A percentile compares a stretch with the other conserved stretches of the same genome.
Evolutionary conservation across 2,329 filamentous ascomycete genomes (phyloP).

Genomic region (Alternaria burnsii): DNA sequence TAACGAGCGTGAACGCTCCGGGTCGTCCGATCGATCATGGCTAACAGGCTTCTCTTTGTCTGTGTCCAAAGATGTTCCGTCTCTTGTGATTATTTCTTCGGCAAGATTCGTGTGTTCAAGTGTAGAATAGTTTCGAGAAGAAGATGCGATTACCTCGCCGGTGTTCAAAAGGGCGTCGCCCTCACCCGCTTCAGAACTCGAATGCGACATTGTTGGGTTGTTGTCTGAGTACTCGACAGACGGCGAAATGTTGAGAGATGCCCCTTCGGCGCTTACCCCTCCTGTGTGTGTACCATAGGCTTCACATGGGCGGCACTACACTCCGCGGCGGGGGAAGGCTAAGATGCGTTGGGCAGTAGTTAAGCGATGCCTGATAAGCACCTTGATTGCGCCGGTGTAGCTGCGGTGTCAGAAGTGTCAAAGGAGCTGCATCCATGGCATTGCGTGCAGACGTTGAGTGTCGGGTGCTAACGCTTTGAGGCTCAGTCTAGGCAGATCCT

Average conservation of each 20-base stretch:
- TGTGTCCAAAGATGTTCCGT: neutral
- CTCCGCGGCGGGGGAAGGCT: constrained; percentile 10
- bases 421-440: constrained; percentile 12
- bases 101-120: neutral
- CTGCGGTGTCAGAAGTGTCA: constrained; percentile 9
- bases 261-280: constrained; percentile 10
- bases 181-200: constrained; percentile 5
- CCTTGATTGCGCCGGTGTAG: constrained; percentile 11
- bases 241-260: neutral
- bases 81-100: neutral
- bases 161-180: constrained; percentile 13
- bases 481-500: constrained; percentile 12
- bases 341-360: constrained; percentile 12
- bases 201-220: constrained; percentile 10
- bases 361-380: constrained; percentile 20
- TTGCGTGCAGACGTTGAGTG: constrained; percentile 15
- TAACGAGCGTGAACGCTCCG: constrained; percentile 7
- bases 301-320: constrained; percentile 4
- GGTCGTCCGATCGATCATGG: neutral
- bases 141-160: constrained; percentile 8
- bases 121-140: constrained; percentile 19
- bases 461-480: constrained; percentile 12
- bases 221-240: neutral
- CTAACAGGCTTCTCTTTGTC: constrained; percentile 4
- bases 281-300: constrained; percentile 9